Base-by-base conservation (phyloP, 2,329 filamentous ascomycete genomes). In the Mariannaea elegans region DNA sequence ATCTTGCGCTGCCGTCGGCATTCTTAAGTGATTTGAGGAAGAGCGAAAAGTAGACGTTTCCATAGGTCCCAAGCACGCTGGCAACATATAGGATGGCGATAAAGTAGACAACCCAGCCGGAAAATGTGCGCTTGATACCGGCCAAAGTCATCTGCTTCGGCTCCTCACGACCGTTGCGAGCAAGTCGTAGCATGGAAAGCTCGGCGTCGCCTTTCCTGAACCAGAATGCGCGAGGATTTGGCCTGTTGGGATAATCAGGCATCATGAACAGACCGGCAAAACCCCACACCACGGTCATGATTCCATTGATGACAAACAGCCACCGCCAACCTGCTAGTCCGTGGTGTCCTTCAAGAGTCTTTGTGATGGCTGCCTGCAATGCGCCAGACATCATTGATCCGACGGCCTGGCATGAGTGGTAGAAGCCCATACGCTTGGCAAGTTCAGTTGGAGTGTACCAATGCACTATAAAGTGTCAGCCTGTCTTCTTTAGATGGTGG, bases 251-350 rank as follows among this genome's bases (percentile, higher is more conserved):
- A 13, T 64, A 59, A 48, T 78, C 76, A 0, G 76, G 76, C 29
- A 77, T 73, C 48, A 74, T 72, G 46, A 73, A 65, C 48, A 69
- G 73, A 12, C 75, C 76, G 6, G 69, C 71, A 4, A 71, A n/a
- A 5, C 73, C 74, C 52, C 75, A 71, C 10, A 73, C 65, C 2
- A 76, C 67, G 7, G 71, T 71, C 36, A 77, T 74, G 21, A 76
- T 65, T 2, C 77, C 79, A 56, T 81, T 79, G 65, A 81, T 75
- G 47, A 82, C 74, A 61, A 82, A 82, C 4, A 82, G 73, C 78
- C 79, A 70, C 46, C 77, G 75, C 80, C 78, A 82, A 1, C 77
- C 81, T 1, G 75, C 65, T 12, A 78, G 70, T 0, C 77, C 78
- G 10, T 71, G 58, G 4, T 59, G 66, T 2, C 78, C 77, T 21